These are phyloP conservation scores for Nakazawaea laoshanensis DNA, from an alignment of 805 yeast genomes.

Conservation along the genomic window DNA sequence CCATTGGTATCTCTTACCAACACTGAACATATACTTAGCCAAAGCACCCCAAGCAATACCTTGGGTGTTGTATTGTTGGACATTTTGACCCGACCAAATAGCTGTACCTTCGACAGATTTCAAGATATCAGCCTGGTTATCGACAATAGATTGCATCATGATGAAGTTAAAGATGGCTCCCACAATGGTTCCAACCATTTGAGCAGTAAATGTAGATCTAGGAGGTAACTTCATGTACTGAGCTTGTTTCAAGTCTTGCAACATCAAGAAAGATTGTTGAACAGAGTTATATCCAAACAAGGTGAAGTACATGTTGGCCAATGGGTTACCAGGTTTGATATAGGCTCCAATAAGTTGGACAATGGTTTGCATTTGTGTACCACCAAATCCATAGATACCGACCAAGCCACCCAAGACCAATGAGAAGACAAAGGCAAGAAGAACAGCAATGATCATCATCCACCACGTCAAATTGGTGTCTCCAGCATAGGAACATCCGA, in stretches of 20 bases:
- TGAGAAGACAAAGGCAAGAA: slow-evolving; percentile 12
- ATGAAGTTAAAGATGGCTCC: slow-evolving; percentile 18
- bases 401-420: slow-evolving; percentile 16
- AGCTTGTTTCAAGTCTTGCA: slow-evolving; percentile 32
- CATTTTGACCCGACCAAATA: slow-evolving; percentile 27
- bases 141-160: slow-evolving; percentile 23
- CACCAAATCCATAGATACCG: slow-evolving; percentile 18
- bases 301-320: slow-evolving; percentile 34
- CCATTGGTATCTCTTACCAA: slow-evolving; percentile 21
- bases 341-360: slow-evolving; percentile 30
- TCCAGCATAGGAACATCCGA: slow-evolving; percentile 13
- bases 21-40: slow-evolving; percentile 22
- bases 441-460: slow-evolving; percentile 15
- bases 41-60: slow-evolving; percentile 26
- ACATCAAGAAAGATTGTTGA: slow-evolving; percentile 31
- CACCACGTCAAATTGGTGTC: slow-evolving; percentile 24
- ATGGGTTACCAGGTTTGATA: slow-evolving; percentile 29
- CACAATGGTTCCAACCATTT: slow-evolving; percentile 28
- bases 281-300: slow-evolving; percentile 30
- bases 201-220: slow-evolving; percentile 31
- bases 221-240: slow-evolving; percentile 38
- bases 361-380: slow-evolving; percentile 19
- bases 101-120: slow-evolving; percentile 21
- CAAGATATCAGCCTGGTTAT: slow-evolving; percentile 20
- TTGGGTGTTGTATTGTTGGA: slow-evolving; percentile 25